Base-by-base conservation (phyloP, 2,329 filamentous ascomycete species). In the Chrysoporthe austroafricana region DNA sequence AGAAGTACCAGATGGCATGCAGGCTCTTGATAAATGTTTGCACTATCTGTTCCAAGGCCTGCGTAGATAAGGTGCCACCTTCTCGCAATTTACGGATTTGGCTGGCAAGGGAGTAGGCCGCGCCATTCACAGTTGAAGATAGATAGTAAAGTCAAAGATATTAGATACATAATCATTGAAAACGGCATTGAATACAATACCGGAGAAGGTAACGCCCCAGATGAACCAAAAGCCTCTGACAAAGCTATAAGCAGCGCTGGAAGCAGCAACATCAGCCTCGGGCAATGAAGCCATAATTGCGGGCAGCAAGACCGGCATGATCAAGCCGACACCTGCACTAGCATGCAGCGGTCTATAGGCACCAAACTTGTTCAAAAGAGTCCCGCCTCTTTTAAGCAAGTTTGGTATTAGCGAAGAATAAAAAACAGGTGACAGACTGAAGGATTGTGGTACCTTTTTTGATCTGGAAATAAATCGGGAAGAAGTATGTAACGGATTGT, bases 381-480 rank as follows among this genome's bases (percentile, higher is more conserved):
- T 65, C 4, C 57, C 57, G 57, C 32, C 11, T n/a, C n/a, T n/a
- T n/a, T n/a, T n/a, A n/a, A n/a, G n/a, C n/a, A n/a, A n/a, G n/a
- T n/a, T n/a, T n/a, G n/a, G n/a, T n/a, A n/a, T n/a, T 48, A 4
- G 44, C 44, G 57, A 58, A 62, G 73, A 70, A 62, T 70, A 78
- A 72, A 16, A 75, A 48, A 36, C 71, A 32, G 26, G 77, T 70
- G 13, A 74, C 77, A 0, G 77, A 71, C 2, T 73, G 69, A 0
- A 68, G 68, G 1, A 80, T 72, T 1, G 72, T 69, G 7, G 74
- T 66, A 11, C 64, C 61, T 2, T 73, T 73, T 0, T 83, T 77
- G 6, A 73, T 77, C 68, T 83, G 80, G 72, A 83, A 83, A 71
- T 82, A 83, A 32, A 83, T 70, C 0, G 81, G 79, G 2, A 82